phyloP scores from a whole-genome alignment of 106 monocot genomes.

The Triglochin maritima region DNA sequence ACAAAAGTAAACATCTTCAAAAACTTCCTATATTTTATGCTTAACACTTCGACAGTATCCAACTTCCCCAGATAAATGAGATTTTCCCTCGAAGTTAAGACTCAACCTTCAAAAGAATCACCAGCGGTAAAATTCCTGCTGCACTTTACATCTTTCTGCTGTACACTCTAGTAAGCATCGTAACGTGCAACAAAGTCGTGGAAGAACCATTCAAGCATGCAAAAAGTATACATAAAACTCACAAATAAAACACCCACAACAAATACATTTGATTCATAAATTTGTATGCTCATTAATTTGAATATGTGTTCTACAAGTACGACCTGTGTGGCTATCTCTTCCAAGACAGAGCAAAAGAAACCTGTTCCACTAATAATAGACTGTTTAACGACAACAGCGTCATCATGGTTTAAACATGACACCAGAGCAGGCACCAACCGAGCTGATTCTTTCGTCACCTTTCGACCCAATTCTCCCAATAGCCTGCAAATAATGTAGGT shows the following conservation, averaged over 20 bases:
- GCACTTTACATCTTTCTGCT: conserved; percentile 7
- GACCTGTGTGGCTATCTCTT: conserved; percentile 96
- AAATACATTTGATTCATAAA: neutral
- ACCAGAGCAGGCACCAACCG: conserved; percentile 67
- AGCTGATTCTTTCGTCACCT: conserved; percentile 39
- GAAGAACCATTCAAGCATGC: neutral
- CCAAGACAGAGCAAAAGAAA: conserved; percentile 81
- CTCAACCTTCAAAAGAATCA: no score
- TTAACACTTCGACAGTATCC: no score
- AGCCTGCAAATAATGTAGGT: conserved; percentile 36
- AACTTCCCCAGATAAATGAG: no score
- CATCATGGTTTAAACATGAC: conserved; percentile 61
- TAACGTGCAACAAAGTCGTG: neutral
- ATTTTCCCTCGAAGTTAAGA: no score
- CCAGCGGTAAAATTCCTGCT: no score
- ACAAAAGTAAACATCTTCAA: no score
- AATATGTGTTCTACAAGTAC: conserved; percentile 56
- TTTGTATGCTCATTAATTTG: conserved; percentile 14
- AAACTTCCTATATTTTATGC: no score
- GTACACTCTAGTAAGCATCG: neutral
- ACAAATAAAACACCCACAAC: neutral
- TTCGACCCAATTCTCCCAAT: conserved; percentile 48
- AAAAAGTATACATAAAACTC: no score
- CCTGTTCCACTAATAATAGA: conserved; percentile 74
- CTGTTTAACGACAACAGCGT: conserved; percentile 64